Percentiles rank a stretch among this genome's conserved stretches.
phyloP scores from a whole-genome alignment of 225 moss, liverwort and hornwort species.

The Rhytidiadelphus loreus region DNA sequence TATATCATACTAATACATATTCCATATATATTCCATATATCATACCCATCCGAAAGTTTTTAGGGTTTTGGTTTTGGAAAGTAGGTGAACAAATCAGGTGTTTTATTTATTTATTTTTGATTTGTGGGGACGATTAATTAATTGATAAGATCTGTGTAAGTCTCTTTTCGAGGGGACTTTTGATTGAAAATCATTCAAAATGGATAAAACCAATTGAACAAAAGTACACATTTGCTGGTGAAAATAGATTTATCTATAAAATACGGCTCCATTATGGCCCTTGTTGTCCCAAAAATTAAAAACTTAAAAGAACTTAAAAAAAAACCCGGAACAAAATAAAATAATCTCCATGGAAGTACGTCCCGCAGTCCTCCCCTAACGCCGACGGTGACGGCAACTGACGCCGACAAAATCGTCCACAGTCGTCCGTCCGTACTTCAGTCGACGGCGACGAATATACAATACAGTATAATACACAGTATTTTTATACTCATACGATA shows the following conservation, averaged over 20 bases:
- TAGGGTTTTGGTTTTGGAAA: too few species aligned
- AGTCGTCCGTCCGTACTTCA: not conserved
- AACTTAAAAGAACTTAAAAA: not conserved
- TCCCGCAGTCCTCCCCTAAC: not conserved
- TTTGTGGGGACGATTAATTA: not conserved
- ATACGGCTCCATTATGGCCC: not conserved
- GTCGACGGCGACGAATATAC: not conserved
- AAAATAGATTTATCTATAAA: not conserved
- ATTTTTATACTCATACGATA: not conserved
- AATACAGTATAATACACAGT: not conserved
- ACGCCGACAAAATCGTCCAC: not conserved
- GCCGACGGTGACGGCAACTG: not conserved
- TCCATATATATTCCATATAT: too few species aligned
- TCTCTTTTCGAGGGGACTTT: not conserved
- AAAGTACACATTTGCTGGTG: not conserved
- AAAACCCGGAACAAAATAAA: not conserved
- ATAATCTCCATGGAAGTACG: not conserved
- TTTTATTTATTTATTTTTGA: not conserved
- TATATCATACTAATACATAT: too few species aligned
- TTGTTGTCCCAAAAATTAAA: not conserved
- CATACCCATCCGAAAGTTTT: too few species aligned
- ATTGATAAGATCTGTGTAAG: not conserved
- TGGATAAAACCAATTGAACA: not conserved
- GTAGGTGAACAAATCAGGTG: too few species aligned
- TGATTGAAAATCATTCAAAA: not conserved